A percentile compares a stretch with the other conserved stretches of the same genome.
These are phyloP conservation scores for Botrytis medusae DNA, from an alignment of 2,329 filamentous ascomycete species.

Conservation along the genomic window DNA sequence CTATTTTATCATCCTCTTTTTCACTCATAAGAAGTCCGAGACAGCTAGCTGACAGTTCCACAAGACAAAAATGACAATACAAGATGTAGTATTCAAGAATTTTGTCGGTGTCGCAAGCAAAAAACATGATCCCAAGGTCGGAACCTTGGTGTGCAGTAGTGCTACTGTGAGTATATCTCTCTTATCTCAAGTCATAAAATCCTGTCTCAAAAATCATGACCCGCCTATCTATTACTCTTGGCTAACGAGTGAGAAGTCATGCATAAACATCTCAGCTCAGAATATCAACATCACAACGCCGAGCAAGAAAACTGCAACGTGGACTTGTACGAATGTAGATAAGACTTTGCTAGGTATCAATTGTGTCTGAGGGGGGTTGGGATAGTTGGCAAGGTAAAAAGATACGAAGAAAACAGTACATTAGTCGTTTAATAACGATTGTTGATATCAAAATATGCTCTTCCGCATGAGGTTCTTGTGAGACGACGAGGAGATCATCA, in stretches of 20 bases:
- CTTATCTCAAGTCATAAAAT: not conserved
- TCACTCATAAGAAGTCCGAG: not conserved
- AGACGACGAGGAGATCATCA: not conserved
- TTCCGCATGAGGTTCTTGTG: not conserved
- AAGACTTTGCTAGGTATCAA: conserved; percentile 25
- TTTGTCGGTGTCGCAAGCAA: conserved; percentile 45
- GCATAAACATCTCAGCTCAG: conserved; percentile 47
- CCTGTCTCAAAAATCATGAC: not conserved
- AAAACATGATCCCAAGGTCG: conserved; percentile 44
- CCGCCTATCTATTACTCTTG: not conserved
- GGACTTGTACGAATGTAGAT: conserved; percentile 46
- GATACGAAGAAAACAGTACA: not conserved
- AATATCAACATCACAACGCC: conserved; percentile 50
- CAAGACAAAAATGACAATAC: conserved; percentile 48
- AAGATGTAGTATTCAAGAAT: conserved; percentile 50
- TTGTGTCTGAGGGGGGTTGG: not conserved
- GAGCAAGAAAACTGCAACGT: conserved; percentile 44
- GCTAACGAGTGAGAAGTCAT: conserved; percentile 22
- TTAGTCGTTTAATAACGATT: not conserved
- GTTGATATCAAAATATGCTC: not conserved
- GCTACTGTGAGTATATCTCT: conserved; percentile 37
- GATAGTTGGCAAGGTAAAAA: too few species aligned
- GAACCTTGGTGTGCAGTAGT: conserved; percentile 48
- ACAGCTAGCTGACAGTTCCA: conserved; percentile 46
- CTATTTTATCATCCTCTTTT: conserved; percentile 26